Conservation (phyloP, 2,329 filamentous ascomycete species). For the Cordyceps farinosa region DNA sequence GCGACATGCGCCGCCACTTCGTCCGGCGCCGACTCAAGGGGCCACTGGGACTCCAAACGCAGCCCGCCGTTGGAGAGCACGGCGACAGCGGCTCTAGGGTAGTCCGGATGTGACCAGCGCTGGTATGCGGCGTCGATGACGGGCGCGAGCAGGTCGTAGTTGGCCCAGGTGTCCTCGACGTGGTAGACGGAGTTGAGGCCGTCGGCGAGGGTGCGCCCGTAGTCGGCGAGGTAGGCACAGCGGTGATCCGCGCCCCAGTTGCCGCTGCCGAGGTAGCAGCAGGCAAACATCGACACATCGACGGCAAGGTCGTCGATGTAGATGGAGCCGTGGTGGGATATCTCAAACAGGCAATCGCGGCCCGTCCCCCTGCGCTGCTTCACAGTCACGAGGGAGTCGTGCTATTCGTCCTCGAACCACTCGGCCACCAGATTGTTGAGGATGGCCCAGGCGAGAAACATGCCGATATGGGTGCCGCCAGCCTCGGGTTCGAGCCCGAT, state of each 20-base stretch:
- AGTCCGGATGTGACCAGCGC: background rate
- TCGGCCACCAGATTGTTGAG: background rate
- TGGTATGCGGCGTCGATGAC: background rate
- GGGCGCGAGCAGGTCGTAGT: conserved; percentile 5
- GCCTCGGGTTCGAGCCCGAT: background rate
- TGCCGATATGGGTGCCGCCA: conserved; percentile 8
- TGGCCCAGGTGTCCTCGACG: background rate
- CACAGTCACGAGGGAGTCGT: background rate
- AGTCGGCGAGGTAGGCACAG: background rate
- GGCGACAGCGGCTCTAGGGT: background rate
- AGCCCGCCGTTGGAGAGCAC: no score
- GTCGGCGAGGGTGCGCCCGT: background rate
- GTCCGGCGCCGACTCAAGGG: no score
- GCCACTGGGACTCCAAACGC: no score
- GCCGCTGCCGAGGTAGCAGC: background rate
- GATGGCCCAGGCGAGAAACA: conserved; percentile 2
- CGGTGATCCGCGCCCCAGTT: background rate
- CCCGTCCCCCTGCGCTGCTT: background rate
- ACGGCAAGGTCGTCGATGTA: no score
- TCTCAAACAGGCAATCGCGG: background rate
- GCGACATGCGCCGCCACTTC: no score
- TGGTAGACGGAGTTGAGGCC: conserved; percentile 6
- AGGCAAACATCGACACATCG: no score
- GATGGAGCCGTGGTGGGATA: background rate
- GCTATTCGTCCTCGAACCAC: background rate